A percentile compares a stretch with the other conserved stretches of the same genome.
Conservation (phyloP, 2,329 filamentous ascomycete genomes). For the Fusarium tupiense region DNA sequence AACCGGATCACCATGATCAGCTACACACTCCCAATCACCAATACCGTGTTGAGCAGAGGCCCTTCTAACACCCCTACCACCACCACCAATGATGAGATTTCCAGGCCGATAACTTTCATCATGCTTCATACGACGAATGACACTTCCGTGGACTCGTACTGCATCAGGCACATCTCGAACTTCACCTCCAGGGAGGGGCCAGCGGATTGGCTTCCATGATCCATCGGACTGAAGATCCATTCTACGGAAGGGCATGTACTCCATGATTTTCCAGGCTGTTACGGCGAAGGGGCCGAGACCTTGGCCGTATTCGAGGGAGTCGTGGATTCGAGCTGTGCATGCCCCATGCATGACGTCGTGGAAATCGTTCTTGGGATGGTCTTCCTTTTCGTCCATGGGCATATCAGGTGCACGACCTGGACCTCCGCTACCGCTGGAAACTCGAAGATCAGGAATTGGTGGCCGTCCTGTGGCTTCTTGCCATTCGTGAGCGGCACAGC, state of each 20-base stretch:
- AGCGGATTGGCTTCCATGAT: conserved; percentile 81
- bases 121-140: conserved; percentile 74
- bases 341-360: conserved; percentile 67
- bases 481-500: conserved; percentile 45
- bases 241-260: conserved; percentile 81
- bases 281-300: conserved; percentile 67
- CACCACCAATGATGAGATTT: conserved; percentile 82
- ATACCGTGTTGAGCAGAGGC: conserved; percentile 72
- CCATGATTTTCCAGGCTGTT: conserved; percentile 79
- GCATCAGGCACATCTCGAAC: conserved; percentile 78
- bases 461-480: conserved; percentile 11
- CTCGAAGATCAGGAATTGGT: conserved; percentile 46
- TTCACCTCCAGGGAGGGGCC: conserved; percentile 82
- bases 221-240: conserved; percentile 81
- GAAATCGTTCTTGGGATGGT: conserved; percentile 54
- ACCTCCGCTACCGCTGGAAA: conserved; percentile 37
- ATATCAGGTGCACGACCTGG: conserved; percentile 29
- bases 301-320: conserved; percentile 72
- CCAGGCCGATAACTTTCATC: conserved; percentile 76
- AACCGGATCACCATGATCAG: conserved; percentile 72
- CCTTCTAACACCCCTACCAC: conserved; percentile 72
- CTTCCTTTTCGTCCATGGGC: conserved; percentile 38
- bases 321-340: conserved; percentile 69
- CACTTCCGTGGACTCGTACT: conserved; percentile 77
- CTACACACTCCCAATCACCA: conserved; percentile 75